These are phyloP conservation scores for Tinospora cordifolia DNA, from an alignment of 164 flowering plant genomes.

Conservation along the genomic window DNA sequence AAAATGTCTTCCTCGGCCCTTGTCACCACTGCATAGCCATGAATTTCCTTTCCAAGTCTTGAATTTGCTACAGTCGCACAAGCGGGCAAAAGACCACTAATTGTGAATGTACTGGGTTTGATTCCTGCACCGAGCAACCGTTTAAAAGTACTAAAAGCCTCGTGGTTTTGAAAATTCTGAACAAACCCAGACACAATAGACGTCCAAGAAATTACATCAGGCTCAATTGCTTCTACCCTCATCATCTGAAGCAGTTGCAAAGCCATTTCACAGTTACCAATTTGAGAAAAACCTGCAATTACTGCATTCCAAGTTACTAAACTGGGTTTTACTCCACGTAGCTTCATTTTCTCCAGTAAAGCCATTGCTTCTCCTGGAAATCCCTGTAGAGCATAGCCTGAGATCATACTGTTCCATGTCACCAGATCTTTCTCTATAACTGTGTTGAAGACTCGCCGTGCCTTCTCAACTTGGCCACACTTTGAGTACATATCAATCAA, in stretches of 20 bases:
- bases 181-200: conserved; percentile 65
- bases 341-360: conserved; percentile 45
- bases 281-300: conserved; percentile 57
- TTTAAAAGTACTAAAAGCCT: conserved; percentile 45
- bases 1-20: conserved; percentile 55
- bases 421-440: conserved; percentile 60
- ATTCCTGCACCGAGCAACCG: conserved; percentile 42
- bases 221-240: conserved; percentile 34
- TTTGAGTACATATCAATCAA: conserved; percentile 74
- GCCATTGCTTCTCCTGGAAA: conserved; percentile 32
- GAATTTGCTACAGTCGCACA: conserved; percentile 38
- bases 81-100: conserved; percentile 51
- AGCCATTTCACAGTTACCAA: conserved; percentile 35
- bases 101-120: conserved; percentile 47
- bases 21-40: conserved; percentile 45
- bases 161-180: conserved; percentile 40
- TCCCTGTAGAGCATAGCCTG: conserved; percentile 58
- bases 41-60: conserved; percentile 46
- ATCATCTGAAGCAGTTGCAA: conserved; percentile 27
- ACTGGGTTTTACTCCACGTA: conserved; percentile 45
- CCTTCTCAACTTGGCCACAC: conserved; percentile 46
- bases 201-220: conserved; percentile 80
- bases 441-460: conserved; percentile 45
- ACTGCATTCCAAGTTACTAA: conserved; percentile 76
- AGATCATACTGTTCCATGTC: conserved; percentile 61